Conservation (phyloP, 371 early-diverging fungal species). For the Mortierella sp. region DNA sequence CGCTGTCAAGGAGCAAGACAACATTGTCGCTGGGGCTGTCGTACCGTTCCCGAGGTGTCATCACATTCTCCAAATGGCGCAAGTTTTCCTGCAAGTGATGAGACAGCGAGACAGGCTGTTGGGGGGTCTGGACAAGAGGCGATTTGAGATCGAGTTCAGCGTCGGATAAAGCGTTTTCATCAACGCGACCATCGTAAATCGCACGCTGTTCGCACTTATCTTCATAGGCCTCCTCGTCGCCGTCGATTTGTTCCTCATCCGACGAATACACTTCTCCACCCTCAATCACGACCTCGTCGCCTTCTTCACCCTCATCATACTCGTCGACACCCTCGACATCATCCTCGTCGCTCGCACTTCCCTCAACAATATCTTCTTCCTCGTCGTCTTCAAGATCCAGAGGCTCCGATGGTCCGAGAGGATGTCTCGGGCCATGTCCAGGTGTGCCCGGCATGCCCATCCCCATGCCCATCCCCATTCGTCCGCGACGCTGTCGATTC, state of each 20-base stretch:
- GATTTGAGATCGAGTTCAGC: neutral
- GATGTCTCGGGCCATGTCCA: neutral
- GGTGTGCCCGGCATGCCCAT: neutral
- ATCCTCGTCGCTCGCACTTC: neutral
- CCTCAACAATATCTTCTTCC: neutral
- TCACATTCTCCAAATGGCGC: neutral
- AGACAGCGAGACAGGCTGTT: neutral
- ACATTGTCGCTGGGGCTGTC: neutral
- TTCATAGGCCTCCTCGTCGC: neutral
- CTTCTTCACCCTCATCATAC: neutral
- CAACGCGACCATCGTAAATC: neutral
- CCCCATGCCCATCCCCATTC: neutral
- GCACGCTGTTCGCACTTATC: neutral
- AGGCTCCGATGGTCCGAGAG: neutral
- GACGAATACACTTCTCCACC: neutral
- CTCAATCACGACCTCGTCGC: neutral
- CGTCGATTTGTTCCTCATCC: neutral
- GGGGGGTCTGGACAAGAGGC: neutral
- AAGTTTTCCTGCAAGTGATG: neutral
- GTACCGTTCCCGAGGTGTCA: neutral
- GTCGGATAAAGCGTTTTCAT: neutral
- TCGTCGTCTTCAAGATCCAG: neutral
- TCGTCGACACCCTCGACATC: neutral
- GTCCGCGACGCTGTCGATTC: neutral
- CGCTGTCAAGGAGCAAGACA: conserved; percentile 4